Conservation (phyloP, 768 basidiomycete species). For the Galerina marginata region DNA sequence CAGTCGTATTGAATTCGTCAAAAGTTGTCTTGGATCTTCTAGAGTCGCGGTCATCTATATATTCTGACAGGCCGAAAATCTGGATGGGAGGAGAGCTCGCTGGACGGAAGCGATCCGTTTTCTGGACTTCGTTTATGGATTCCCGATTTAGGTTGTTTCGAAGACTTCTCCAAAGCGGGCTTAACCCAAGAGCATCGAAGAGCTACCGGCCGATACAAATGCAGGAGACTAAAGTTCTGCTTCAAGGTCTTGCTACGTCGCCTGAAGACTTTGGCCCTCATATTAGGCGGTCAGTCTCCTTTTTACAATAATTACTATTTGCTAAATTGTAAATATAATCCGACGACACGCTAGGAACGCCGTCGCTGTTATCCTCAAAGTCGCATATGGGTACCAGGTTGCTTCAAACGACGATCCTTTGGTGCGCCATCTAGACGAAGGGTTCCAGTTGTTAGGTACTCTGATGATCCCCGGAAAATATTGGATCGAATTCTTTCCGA, state of each 20-base stretch:
- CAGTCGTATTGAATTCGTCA: conserved; percentile 52
- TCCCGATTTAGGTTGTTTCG: conserved; percentile 41
- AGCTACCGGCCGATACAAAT: conserved; percentile 37
- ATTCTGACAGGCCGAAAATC: conserved; percentile 50
- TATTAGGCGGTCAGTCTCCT: conserved; percentile 32
- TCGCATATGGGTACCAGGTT: conserved; percentile 48
- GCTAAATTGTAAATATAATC: not conserved
- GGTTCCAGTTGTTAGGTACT: conserved; percentile 27
- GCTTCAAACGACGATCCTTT: conserved; percentile 37
- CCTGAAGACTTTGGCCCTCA: conserved; percentile 10
- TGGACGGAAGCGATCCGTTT: conserved; percentile 34
- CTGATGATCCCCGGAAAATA: conserved; percentile 39
- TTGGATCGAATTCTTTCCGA: conserved; percentile 45
- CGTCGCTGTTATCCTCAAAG: conserved; percentile 40
- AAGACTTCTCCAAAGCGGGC: conserved; percentile 40
- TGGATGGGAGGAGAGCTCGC: conserved; percentile 39
- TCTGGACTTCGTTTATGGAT: conserved; percentile 34
- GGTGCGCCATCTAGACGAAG: conserved; percentile 37
- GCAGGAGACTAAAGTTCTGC: conserved; percentile 32
- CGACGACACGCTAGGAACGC: conserved; percentile 29
- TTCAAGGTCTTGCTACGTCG: conserved; percentile 32
- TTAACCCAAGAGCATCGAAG: conserved; percentile 40
- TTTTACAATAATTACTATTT: not conserved
- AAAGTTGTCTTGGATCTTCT: conserved; percentile 50
- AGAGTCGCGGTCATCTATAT: conserved; percentile 50